A percentile compares a stretch with the other conserved stretches of the same genome.
Evolutionary conservation across 139 green algal species (phyloP).

Genomic region (Tetraselmis striata): DNA sequence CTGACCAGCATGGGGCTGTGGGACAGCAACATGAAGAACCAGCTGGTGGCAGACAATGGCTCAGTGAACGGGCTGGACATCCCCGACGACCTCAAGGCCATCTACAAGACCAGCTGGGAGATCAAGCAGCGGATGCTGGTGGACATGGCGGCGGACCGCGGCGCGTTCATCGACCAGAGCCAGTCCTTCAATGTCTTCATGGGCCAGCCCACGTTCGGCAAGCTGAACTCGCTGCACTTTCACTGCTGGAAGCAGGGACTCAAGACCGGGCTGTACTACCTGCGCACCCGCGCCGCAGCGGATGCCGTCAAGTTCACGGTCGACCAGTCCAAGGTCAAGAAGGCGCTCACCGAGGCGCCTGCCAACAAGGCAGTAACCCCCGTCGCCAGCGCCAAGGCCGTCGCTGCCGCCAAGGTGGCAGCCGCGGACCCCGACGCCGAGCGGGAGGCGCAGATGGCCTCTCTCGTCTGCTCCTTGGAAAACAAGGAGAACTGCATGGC

Average conservation of each 20-base stretch:
- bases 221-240: slow-evolving; percentile 98
- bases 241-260: slow-evolving; percentile 92
- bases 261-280: slow-evolving; percentile 99
- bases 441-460: slow-evolving; percentile 64
- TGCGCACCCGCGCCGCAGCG: slow-evolving; percentile 83
- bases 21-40: slow-evolving; percentile 88
- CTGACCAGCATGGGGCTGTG: slow-evolving; percentile 85
- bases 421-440: slow-evolving; percentile 28
- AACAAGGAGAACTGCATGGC: slow-evolving; percentile 97
- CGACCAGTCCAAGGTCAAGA: slow-evolving; percentile 65
- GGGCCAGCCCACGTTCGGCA: slow-evolving; percentile 96
- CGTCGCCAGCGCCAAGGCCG: slow-evolving; percentile 6
- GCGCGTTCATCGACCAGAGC: slow-evolving; percentile 97
- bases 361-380: neutral
- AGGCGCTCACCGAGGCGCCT: slow-evolving; percentile 17
- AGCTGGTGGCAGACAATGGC: slow-evolving; percentile 82
- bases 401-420: slow-evolving; percentile 17
- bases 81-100: slow-evolving; percentile 78
- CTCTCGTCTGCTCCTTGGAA: slow-evolving; percentile 88
- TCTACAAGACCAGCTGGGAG: slow-evolving; percentile 99
- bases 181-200: slow-evolving; percentile 99
- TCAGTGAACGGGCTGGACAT: slow-evolving; percentile 72
- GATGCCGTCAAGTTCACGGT: slow-evolving; percentile 99
- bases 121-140: slow-evolving; percentile 95
- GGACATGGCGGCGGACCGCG: slow-evolving; percentile 97